Base-by-base conservation (phyloP, 306 rosid species). In the Lablab purpureus region DNA sequence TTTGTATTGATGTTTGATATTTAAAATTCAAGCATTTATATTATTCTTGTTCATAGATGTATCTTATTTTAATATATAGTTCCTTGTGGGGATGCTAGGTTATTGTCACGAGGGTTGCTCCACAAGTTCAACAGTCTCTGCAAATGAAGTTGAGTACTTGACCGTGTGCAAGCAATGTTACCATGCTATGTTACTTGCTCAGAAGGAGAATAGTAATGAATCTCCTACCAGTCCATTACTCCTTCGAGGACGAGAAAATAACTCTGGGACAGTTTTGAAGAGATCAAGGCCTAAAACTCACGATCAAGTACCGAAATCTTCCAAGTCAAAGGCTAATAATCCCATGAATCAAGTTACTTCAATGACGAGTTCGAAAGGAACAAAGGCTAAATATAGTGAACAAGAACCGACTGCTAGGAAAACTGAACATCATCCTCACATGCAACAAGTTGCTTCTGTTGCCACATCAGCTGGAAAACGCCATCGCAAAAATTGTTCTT, bases 151-250 rank as follows among this genome's bases (percentile, higher is more conserved):
- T 74, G 90, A 82, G 72, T 76, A 77, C 82, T 54, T 82, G 76
- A 82, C 79, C 66, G 87, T 78, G 49, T 96, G 99, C 96, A 93
- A 86, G 80, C 87, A 60, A 71, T 96, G 99, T 75, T 86, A 83
- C 88, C 85, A 85, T 73, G 83, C 82, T 62, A 89, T 81, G 79
- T 77, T 82, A 67, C 84, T 84, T 77, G 65, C 82, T 68, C 88
- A 80, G 59, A 90, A 79, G 32, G 89, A 70, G 79, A 89, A 80
- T 76, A 85, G 63, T 49, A 80, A 90, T 73, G 97, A 93, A 76
- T 96, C 96, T 73, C 93, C 99, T 37, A 90, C 87, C 72, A 91
- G 90, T 77, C 96, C 99, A 69, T 87, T 91, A 76, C 83, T 86
- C 75, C 67, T 89, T 82, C 96, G 78, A 83, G 83, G 87, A 65